Evolutionary conservation across 164 flowering plant species (phyloP).

Genomic region (Santalum album): DNA sequence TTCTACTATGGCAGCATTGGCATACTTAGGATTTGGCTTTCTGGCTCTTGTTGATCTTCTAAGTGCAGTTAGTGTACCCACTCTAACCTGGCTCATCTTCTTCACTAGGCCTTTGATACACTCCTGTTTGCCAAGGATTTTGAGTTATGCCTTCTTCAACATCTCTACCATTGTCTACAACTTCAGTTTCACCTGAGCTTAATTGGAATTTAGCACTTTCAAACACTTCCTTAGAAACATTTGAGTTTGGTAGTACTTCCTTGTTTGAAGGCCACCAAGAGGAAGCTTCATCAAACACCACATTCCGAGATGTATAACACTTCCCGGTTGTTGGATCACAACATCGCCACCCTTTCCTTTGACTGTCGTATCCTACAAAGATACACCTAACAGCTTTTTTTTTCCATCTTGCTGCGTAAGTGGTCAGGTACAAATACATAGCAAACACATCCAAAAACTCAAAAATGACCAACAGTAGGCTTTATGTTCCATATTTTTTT

Average conservation of each 20-base stretch:
- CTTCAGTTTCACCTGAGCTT: too few species aligned
- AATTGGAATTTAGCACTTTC: too few species aligned
- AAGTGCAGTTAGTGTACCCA: too few species aligned
- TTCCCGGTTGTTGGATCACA: conserved; percentile 9
- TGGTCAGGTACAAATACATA: conserved; percentile 14
- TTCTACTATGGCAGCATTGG: too few species aligned
- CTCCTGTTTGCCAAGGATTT: too few species aligned
- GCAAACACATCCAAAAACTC: conserved; percentile 1
- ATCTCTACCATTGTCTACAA: too few species aligned
- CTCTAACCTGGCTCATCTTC: too few species aligned
- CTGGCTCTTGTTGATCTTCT: too few species aligned
- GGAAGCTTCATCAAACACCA: conserved; percentile 17
- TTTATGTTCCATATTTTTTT: background rate
- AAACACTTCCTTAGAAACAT: too few species aligned
- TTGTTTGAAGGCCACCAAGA: conserved; percentile 16
- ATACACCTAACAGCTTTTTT: conserved; percentile 11
- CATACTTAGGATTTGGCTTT: too few species aligned
- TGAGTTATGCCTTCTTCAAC: too few species aligned
- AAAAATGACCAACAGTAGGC: background rate
- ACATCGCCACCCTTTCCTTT: conserved; percentile 24
- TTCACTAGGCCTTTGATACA: too few species aligned
- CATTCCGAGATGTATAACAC: conserved; percentile 12
- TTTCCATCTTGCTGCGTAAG: conserved; percentile 11
- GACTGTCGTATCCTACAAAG: conserved; percentile 16
- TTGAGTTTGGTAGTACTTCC: background rate